phyloP scores from a whole-genome alignment of 2,329 filamentous ascomycete species.

The Stachybotrys chlorohalonatus region DNA sequence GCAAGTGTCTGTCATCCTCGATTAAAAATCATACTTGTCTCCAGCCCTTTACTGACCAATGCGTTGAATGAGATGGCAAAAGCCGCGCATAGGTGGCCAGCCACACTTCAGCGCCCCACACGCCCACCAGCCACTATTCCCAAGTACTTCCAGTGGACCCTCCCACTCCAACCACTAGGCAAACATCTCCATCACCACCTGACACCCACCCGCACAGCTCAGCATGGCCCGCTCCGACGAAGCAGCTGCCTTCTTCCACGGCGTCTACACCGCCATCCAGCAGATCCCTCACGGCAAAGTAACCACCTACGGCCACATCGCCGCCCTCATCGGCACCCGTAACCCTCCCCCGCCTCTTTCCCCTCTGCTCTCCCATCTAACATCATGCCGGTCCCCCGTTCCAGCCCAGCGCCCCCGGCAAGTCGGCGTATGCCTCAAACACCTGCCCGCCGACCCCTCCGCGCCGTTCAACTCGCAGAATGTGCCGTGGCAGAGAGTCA shows the following conservation, averaged over 20 bases:
- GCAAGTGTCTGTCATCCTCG: too few species aligned
- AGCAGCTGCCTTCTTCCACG: slow-evolving; percentile 61
- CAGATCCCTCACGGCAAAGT: slow-evolving; percentile 77
- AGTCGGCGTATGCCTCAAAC: slow-evolving; percentile 83
- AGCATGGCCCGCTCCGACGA: slow-evolving; percentile 67
- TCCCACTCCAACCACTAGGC: too few species aligned
- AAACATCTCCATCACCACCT: neutral
- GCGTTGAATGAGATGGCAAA: too few species aligned
- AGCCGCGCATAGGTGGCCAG: too few species aligned
- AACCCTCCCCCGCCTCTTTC: slow-evolving; percentile 18
- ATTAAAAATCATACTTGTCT: too few species aligned
- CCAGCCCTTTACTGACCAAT: too few species aligned
- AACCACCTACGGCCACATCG: slow-evolving; percentile 81
- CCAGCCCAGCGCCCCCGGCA: slow-evolving; percentile 67
- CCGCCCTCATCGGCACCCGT: slow-evolving; percentile 64
- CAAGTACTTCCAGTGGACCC: neutral
- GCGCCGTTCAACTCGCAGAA: slow-evolving; percentile 60
- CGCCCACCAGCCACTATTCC: neutral
- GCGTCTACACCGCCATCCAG: slow-evolving; percentile 77
- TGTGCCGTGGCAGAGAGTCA: slow-evolving; percentile 91
- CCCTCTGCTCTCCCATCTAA: neutral
- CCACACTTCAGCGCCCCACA: too few species aligned
- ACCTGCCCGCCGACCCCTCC: slow-evolving; percentile 53
- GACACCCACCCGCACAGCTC: neutral
- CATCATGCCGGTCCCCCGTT: neutral